A percentile compares a stretch with the other conserved stretches of the same genome.
Conservation (phyloP, 1,139 yeast species). For the Casaregolazyma lundiana region DNA sequence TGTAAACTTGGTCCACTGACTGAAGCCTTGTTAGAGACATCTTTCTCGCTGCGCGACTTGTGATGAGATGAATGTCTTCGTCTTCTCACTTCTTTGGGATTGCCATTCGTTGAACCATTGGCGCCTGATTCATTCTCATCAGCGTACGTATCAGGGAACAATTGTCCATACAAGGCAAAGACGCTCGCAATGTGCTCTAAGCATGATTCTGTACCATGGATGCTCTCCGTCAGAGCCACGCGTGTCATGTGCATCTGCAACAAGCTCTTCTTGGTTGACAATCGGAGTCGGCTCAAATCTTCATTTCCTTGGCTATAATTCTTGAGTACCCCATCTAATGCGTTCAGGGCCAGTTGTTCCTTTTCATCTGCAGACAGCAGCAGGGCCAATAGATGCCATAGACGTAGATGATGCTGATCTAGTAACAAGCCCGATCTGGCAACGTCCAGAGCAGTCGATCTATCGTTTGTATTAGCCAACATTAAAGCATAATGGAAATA, state of each 20-base stretch:
- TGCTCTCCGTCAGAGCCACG: conserved; percentile 61
- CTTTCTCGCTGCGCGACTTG: neutral
- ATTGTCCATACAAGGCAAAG: conserved; percentile 53
- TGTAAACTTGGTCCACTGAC: conserved; percentile 3
- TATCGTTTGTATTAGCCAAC: conserved; percentile 26
- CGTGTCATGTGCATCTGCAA: conserved; percentile 74
- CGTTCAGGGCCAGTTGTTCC: conserved; percentile 41
- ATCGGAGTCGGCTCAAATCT: conserved; percentile 17
- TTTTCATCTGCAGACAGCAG: conserved; percentile 51
- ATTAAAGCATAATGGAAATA: conserved; percentile 29
- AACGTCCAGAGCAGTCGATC: conserved; percentile 30
- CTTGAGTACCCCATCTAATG: conserved; percentile 27
- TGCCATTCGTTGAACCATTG: conserved; percentile 17
- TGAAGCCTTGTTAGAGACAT: neutral
- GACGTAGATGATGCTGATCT: conserved; percentile 41
- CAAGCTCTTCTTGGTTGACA: conserved; percentile 48
- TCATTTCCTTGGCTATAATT: conserved; percentile 10
- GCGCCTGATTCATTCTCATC: conserved; percentile 8
- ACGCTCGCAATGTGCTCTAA: conserved; percentile 64
- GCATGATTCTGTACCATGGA: conserved; percentile 57
- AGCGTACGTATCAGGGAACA: conserved; percentile 37
- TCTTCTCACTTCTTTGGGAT: no score
- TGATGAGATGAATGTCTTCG: no score
- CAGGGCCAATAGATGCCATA: conserved; percentile 51
- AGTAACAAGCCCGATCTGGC: conserved; percentile 35